These are phyloP conservation scores for barrel medic (Medicago truncatula) DNA, from an alignment of 306 rosid species.

Conservation along the genomic window DNA sequence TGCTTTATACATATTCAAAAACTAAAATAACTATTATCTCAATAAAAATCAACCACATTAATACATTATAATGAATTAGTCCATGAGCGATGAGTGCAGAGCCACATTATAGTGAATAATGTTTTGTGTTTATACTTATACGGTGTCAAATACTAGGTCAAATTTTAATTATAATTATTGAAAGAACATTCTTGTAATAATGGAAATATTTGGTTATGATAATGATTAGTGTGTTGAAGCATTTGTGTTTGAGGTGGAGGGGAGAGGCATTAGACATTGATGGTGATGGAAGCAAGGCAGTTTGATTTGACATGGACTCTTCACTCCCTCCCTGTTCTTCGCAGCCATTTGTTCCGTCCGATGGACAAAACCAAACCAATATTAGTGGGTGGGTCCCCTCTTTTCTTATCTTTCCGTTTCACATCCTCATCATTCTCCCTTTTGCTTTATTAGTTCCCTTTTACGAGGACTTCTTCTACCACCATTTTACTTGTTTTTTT, in stretches of 20 bases:
- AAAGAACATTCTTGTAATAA: too few species aligned
- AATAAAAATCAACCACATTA: too few species aligned
- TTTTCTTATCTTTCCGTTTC: neutral
- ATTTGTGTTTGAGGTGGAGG: neutral
- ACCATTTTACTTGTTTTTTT: too few species aligned
- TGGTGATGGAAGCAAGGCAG: neutral
- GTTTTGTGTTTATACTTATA: too few species aligned
- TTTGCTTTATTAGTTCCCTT: neutral
- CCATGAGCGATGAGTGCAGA: too few species aligned
- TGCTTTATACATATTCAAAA: too few species aligned
- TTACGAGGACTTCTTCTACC: slow-evolving; percentile 15
- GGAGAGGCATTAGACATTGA: neutral
- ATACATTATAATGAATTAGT: too few species aligned
- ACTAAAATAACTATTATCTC: too few species aligned
- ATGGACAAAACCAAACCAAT: neutral
- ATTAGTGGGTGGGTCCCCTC: slow-evolving; percentile 33
- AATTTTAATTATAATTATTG: too few species aligned
- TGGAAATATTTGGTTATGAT: neutral
- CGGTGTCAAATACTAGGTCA: too few species aligned
- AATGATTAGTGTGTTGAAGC: neutral
- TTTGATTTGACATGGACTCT: slow-evolving; percentile 38
- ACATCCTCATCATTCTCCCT: slow-evolving; percentile 36
- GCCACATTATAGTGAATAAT: too few species aligned
- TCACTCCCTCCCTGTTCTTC: neutral
- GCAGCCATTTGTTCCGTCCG: slow-evolving; percentile 47